Base-by-base conservation (phyloP, 2,329 filamentous ascomycete genomes). In the Cladosporium oxysporum region DNA sequence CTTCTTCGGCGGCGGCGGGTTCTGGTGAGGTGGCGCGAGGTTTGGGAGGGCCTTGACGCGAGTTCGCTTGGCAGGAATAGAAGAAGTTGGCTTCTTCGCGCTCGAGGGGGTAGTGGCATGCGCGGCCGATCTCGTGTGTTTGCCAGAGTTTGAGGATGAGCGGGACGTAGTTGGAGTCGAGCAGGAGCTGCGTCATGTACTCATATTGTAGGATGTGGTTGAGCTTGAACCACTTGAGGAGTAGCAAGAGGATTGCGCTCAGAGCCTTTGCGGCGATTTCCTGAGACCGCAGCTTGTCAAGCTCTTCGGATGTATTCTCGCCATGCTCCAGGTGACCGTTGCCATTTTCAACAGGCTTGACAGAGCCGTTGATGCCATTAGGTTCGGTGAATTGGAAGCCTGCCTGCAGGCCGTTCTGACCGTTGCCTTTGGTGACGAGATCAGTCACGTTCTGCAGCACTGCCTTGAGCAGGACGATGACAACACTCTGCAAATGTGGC, bases 131-230 rank as follows among this genome's bases (percentile, higher is more conserved):
- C 69, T 99, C 96, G 77, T 97, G 93, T 74, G 97, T 90, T 59
- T 94, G 93, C 77, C 97, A 93, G 58, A 97, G 87, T 80, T 98
- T 98, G 35, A 99, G 82, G 28, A 97, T 90, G 33, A 99, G 83
- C 0, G 94, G 94, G 7, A 99, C 84, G 76, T 97, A 99, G 77
- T 97, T 98, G 4, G 92, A 95, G 78, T 99, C 95, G 31, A 99
- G 85, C 12, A 99, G 82, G 2, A 99, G 85, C 75, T 99, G 95
- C 0, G 93, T 94, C 74, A 99, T 82, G 74, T 97, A 98, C 79
- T 99, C 95, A 71, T 95, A 97, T 76, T 97, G 97, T 70, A 99
- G 82, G 31, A 98, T 87, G 76, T 99, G 95, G 66, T 93, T 97
- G 63, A 96, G 83, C 77, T 97, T 96, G 73, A 98, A 90, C 95